These are phyloP conservation scores for Poa annua DNA, from an alignment of 176 grass and related monocot genomes.

Conservation along the genomic window DNA sequence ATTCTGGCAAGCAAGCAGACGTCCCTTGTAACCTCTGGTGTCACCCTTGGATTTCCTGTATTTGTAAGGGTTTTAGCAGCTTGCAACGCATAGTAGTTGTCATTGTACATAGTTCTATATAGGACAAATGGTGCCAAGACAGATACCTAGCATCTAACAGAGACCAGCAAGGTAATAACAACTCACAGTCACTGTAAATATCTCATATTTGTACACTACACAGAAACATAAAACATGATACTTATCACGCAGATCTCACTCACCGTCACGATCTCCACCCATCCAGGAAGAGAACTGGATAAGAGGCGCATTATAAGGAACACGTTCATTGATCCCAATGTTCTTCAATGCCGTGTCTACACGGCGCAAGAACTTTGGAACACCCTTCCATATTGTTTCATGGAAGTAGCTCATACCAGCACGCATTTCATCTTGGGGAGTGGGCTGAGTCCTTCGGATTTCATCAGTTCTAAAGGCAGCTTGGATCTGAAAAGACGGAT, in stretches of 20 bases:
- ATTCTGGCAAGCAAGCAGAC: conserved; percentile 85
- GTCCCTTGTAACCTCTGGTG: conserved; percentile 85
- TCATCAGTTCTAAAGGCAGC: conserved; percentile 92
- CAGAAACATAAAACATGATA: background rate
- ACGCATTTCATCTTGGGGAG: conserved; percentile 90
- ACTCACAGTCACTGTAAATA: background rate
- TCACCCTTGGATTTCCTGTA: conserved; percentile 83
- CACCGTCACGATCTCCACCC: conserved; percentile 87
- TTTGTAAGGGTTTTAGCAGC: conserved; percentile 25
- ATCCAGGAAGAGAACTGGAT: conserved; percentile 93
- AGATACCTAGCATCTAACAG: background rate
- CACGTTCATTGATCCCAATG: conserved; percentile 77
- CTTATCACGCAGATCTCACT: conserved; percentile 11
- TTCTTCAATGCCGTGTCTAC: conserved; percentile 83
- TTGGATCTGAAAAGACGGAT: conserved; percentile 64
- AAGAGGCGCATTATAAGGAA: conserved; percentile 88
- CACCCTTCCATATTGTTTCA: conserved; percentile 91
- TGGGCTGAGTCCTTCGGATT: conserved; percentile 76
- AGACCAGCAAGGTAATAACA: conserved; percentile 1
- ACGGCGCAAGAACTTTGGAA: conserved; percentile 77
- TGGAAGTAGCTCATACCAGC: conserved; percentile 90
- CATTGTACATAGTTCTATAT: background rate
- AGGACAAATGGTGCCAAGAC: background rate
- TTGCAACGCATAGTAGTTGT: background rate
- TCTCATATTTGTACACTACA: background rate